These are phyloP conservation scores for Fragaria iinumae DNA, from an alignment of 306 rosid species.

Conservation along the genomic window DNA sequence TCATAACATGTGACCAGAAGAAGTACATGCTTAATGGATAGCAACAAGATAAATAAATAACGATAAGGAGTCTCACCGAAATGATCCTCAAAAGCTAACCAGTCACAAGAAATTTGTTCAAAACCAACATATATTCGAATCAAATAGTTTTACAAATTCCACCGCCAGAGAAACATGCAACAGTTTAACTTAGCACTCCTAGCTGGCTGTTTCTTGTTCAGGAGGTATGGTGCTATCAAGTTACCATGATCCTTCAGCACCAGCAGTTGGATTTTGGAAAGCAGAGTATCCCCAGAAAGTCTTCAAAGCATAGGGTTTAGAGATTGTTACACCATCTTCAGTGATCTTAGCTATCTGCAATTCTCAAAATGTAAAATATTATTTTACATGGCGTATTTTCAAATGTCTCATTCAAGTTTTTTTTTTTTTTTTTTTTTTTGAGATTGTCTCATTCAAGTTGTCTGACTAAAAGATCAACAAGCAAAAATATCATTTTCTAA, in stretches of 20 bases:
- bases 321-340: constrained; percentile 65
- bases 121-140: not conserved
- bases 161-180: not conserved
- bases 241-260: constrained; percentile 94
- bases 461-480: not conserved
- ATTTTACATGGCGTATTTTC: not conserved
- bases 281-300: constrained; percentile 85
- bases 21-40: no score
- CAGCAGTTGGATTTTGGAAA: constrained; percentile 71
- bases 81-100: constrained; percentile 2
- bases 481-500: not conserved
- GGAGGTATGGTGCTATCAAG: not conserved
- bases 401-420: not conserved
- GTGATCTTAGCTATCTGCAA: constrained; percentile 79
- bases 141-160: constrained; percentile 8
- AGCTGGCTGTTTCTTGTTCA: not conserved
- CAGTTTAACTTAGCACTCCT: constrained; percentile 8
- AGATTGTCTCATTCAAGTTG: no score
- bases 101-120: not conserved
- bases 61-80: not conserved
- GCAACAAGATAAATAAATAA: not conserved
- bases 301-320: constrained; percentile 70
- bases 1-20: no score
- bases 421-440: no score
- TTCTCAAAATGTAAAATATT: constrained; percentile 26